These are phyloP conservation scores for Trapa bicornis DNA, from an alignment of 345 rosid genomes.

Conservation along the genomic window DNA sequence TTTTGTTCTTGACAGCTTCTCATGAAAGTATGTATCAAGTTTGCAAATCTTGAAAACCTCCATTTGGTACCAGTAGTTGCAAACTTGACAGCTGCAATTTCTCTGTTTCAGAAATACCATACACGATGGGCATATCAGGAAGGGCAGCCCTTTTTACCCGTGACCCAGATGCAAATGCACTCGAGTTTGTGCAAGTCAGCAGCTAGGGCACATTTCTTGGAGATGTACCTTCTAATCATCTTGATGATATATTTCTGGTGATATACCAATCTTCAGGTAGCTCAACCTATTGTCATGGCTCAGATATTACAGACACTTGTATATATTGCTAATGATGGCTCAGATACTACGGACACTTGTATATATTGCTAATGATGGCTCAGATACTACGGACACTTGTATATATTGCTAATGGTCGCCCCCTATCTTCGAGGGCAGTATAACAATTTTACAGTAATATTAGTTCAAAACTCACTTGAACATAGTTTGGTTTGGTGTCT, in stretches of 20 bases:
- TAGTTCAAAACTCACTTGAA: no score
- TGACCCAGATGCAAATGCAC: constrained; percentile 94
- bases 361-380: background rate
- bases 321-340: background rate
- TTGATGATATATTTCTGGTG: background rate
- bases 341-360: background rate
- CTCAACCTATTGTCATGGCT: background rate
- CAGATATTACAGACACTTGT: background rate
- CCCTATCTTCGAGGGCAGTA: background rate
- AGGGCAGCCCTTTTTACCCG: constrained; percentile 83
- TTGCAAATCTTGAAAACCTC: background rate
- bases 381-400: background rate
- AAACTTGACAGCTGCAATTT: background rate
- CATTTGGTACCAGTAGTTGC: background rate
- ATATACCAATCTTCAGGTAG: background rate
- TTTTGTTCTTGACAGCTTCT: background rate
- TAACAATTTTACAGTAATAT: background rate
- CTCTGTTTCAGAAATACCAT: constrained; percentile 43
- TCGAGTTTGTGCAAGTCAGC: constrained; percentile 72
- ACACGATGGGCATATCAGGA: constrained; percentile 72
- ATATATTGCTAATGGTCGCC: background rate
- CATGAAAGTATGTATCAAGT: background rate
- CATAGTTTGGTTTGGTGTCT: no score
- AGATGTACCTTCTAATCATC: background rate
- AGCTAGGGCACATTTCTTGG: background rate